These are phyloP conservation scores for Mucor circinelloides DNA, from an alignment of 371 early-diverging fungal genomes.

Conservation along the genomic window DNA sequence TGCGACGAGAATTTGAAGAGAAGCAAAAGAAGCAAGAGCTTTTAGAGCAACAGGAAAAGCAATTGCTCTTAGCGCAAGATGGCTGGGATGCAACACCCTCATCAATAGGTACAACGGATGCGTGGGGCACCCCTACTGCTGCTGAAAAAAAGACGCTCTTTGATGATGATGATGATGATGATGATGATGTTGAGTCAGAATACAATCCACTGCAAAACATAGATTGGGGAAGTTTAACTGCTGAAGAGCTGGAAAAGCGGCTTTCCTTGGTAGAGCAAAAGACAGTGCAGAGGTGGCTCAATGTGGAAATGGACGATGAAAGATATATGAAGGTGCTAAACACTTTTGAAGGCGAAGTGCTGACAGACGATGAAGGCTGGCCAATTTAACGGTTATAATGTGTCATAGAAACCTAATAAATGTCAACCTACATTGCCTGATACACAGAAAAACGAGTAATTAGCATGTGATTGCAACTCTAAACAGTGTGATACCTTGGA, in stretches of 20 bases:
- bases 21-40: conserved; percentile 1
- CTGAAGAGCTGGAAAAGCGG: conserved; percentile 41
- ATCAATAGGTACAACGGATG: not conserved
- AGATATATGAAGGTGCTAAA: conserved; percentile 41
- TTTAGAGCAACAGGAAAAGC: not conserved
- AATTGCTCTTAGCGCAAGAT: not conserved
- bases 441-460: not conserved
- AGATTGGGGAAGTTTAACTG: conserved; percentile 40
- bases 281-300: conserved; percentile 41
- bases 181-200: conserved; percentile 18
- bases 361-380: conserved; percentile 29
- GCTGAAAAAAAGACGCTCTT: not conserved
- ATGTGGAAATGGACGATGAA: conserved; percentile 40
- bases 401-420: not conserved
- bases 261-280: conserved; percentile 35
- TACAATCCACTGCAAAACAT: conserved; percentile 38
- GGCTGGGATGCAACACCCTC: conserved; percentile 36
- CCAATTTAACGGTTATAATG: not conserved
- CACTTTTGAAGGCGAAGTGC: conserved; percentile 25
- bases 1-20: conserved; percentile 29
- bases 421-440: not conserved
- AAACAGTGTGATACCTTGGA: not conserved
- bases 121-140: not conserved
- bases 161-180: conserved; percentile 22
- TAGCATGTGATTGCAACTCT: not conserved